These are phyloP conservation scores for Vitis cinerea DNA, from an alignment of 164 flowering plant species.

Conservation along the genomic window DNA sequence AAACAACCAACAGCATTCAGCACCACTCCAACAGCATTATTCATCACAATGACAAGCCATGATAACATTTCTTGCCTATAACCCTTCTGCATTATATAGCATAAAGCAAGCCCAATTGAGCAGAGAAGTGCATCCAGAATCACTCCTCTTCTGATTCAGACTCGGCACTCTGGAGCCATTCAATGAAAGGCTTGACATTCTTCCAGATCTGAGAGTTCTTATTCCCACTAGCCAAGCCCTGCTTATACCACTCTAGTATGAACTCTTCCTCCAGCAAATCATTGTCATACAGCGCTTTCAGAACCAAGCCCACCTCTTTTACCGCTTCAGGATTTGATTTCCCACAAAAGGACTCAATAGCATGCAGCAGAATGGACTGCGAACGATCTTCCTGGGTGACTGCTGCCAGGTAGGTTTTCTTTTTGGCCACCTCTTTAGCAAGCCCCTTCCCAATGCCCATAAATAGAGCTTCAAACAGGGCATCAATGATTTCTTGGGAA, in stretches of 20 bases:
- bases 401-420: conserved; percentile 50
- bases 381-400: conserved; percentile 44
- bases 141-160: conserved; percentile 64
- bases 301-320: conserved; percentile 62
- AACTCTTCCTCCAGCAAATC: conserved; percentile 68
- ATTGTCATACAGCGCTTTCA: conserved; percentile 59
- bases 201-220: conserved; percentile 58
- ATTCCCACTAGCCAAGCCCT: conserved; percentile 43
- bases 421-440: conserved; percentile 57
- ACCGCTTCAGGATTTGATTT: conserved; percentile 45
- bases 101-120: neutral
- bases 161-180: conserved; percentile 82
- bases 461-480: conserved; percentile 60
- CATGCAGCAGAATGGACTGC: conserved; percentile 42
- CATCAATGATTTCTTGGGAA: conserved; percentile 41
- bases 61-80: no score
- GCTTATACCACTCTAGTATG: conserved; percentile 52
- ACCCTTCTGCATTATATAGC: no score
- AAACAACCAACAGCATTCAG: no score
- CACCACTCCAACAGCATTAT: no score
- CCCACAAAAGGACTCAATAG: conserved; percentile 50
- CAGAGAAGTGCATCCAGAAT: neutral
- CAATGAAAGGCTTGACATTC: conserved; percentile 62
- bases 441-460: conserved; percentile 59
- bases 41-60: no score